phyloP scores from a whole-genome alignment of 768 basidiomycete genomes.

The Russula lepida region DNA sequence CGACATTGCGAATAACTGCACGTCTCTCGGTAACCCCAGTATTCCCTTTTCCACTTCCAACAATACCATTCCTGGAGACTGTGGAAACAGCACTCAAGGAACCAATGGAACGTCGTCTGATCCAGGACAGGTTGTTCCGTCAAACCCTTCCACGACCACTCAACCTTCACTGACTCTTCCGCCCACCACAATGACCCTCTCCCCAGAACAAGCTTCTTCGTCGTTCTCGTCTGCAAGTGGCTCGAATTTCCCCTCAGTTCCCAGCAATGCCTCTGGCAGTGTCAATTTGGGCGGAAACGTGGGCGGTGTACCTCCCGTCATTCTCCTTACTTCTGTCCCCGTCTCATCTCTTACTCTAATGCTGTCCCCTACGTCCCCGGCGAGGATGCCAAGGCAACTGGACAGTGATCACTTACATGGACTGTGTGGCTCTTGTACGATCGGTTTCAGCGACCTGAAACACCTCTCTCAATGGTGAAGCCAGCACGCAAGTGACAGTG shows the following conservation, averaged over 20 bases:
- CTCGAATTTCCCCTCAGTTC: too few relatives aligned
- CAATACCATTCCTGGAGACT: not conserved
- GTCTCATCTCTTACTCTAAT: not conserved
- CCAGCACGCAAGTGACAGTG: conserved; percentile 41
- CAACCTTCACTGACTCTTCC: conserved; percentile 24
- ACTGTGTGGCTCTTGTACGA: too few relatives aligned
- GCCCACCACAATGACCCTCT: conserved; percentile 36
- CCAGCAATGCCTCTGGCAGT: conserved; percentile 4
- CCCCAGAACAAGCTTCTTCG: conserved; percentile 35
- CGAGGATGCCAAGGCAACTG: conserved; percentile 35
- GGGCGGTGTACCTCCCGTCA: not conserved
- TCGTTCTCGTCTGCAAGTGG: conserved; percentile 12
- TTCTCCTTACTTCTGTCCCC: conserved; percentile 1
- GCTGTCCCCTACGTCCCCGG: not conserved
- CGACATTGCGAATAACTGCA: conserved; percentile 30
- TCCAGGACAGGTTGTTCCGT: conserved; percentile 25
- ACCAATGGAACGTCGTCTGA: not conserved
- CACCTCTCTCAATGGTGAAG: conserved; percentile 37
- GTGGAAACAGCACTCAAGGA: not conserved
- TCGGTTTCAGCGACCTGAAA: conserved; percentile 54
- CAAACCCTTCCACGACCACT: conserved; percentile 25
- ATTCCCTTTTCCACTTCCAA: conserved; percentile 21
- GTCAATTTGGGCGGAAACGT: not conserved
- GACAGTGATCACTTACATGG: too few relatives aligned
- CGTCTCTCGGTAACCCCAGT: conserved; percentile 15